Conservation (phyloP, 345 rosid species). For the Capsella bursapastoris region DNA sequence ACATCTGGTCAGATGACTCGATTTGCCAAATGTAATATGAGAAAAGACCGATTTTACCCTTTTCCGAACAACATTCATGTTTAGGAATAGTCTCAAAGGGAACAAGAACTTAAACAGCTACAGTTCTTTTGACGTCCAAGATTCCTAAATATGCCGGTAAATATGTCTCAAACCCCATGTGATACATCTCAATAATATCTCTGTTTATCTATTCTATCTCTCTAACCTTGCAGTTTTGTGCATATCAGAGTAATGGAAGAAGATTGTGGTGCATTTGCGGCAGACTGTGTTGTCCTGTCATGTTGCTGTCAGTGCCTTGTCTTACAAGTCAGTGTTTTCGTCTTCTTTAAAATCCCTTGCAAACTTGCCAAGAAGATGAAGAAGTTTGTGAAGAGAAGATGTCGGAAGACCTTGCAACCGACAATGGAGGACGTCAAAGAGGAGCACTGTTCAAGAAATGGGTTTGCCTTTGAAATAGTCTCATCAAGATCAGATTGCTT, state of each 20-base stretch:
- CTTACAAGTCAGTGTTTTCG: slow-evolving; percentile 58
- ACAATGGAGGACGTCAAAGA: slow-evolving; percentile 26
- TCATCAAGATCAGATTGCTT: slow-evolving; percentile 43
- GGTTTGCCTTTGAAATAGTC: slow-evolving; percentile 8
- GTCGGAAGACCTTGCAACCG: slow-evolving; percentile 17
- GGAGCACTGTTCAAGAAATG: slow-evolving; percentile 22
- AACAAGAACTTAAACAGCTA: slow-evolving; percentile 35
- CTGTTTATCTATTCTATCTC: background rate
- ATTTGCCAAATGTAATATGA: slow-evolving; percentile 24
- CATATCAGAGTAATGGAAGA: slow-evolving; percentile 47
- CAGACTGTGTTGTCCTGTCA: slow-evolving; percentile 76
- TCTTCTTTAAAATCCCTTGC: slow-evolving; percentile 61
- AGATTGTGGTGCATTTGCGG: slow-evolving; percentile 66
- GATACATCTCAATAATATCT: background rate
- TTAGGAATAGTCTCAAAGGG: slow-evolving; percentile 48
- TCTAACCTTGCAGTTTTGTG: slow-evolving; percentile 17
- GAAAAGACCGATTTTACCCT: slow-evolving; percentile 27
- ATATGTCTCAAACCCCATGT: slow-evolving; percentile 40
- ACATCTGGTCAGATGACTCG: slow-evolving; percentile 21
- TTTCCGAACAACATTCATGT: slow-evolving; percentile 35
- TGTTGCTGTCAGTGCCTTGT: slow-evolving; percentile 87
- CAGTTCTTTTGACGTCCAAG: slow-evolving; percentile 53
- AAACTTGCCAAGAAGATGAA: slow-evolving; percentile 55
- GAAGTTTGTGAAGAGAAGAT: slow-evolving; percentile 52
- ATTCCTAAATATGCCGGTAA: slow-evolving; percentile 45